These are phyloP conservation scores for Phytophthora citricola DNA, from an alignment of 352 stramenopile species.

Conservation along the genomic window DNA sequence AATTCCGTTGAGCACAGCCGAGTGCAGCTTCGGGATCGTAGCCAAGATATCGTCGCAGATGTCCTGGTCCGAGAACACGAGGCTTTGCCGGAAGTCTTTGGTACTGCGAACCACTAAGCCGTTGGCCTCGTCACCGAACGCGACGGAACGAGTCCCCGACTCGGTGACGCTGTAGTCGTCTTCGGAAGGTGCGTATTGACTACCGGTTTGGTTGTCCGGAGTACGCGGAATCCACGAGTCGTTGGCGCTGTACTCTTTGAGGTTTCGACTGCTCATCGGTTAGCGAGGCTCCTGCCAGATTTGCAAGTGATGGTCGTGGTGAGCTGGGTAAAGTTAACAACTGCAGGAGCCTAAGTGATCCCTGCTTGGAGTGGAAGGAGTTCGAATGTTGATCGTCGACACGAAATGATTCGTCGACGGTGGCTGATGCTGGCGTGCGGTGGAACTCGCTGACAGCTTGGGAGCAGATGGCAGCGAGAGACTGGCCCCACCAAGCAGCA, in stretches of 20 bases:
- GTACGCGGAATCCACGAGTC: conserved; percentile 15
- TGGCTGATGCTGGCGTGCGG: conserved; percentile 28
- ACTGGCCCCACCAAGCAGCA: not conserved
- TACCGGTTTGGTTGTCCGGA: conserved; percentile 20
- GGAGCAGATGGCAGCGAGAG: conserved; percentile 8
- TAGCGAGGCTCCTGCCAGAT: conserved; percentile 12
- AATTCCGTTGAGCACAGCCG: conserved; percentile 41
- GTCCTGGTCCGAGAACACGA: conserved; percentile 61
- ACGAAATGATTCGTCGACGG: conserved; percentile 25
- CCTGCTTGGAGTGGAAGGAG: not conserved
- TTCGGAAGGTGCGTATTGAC: conserved; percentile 23
- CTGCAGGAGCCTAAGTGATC: conserved; percentile 21
- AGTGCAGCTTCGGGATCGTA: conserved; percentile 64
- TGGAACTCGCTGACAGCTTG: conserved; percentile 26
- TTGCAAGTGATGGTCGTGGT: conserved; percentile 28
- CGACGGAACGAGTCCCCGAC: conserved; percentile 22
- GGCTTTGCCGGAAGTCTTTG: conserved; percentile 29
- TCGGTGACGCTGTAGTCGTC: conserved; percentile 25
- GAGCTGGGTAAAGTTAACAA: conserved; percentile 6
- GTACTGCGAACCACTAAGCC: conserved; percentile 35
- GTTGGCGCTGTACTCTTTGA: conserved; percentile 15
- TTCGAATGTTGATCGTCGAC: conserved; percentile 9
- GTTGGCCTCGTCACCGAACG: conserved; percentile 26
- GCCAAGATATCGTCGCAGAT: conserved; percentile 68
- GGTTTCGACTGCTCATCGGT: conserved; percentile 24